Conservation (phyloP, 2,329 filamentous ascomycete species). For the Fusarium compactum region DNA sequence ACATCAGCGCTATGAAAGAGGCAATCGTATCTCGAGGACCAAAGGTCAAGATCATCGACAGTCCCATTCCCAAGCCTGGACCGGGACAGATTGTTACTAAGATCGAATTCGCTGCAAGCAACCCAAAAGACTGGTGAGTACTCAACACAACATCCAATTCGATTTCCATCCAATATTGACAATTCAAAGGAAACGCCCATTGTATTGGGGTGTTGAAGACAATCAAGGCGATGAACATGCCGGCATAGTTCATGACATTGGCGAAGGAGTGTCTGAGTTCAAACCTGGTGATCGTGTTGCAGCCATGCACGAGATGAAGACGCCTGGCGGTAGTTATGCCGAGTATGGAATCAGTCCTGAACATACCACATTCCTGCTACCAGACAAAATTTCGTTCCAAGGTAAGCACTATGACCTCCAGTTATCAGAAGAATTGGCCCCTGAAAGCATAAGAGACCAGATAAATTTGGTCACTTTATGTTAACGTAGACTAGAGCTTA, state of each 20-base stretch:
- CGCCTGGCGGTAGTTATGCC: slow-evolving; percentile 24
- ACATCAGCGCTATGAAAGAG: slow-evolving; percentile 25
- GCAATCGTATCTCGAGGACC: slow-evolving; percentile 22
- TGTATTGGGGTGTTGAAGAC: slow-evolving; percentile 25
- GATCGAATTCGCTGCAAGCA: slow-evolving; percentile 19
- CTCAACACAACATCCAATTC: accelerated
- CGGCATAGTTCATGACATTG: slow-evolving; percentile 14
- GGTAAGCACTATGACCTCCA: neutral
- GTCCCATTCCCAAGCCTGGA: slow-evolving; percentile 3
- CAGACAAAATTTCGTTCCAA: slow-evolving; percentile 9
- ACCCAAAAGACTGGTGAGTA: slow-evolving; percentile 33
- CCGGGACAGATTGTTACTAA: slow-evolving; percentile 26
- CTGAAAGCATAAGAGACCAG: too few species aligned
- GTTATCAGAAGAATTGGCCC: too few species aligned
- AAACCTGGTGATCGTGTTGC: slow-evolving; percentile 29
- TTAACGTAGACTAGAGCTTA: too few species aligned
- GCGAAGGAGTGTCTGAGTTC: slow-evolving; percentile 24
- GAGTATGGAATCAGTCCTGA: slow-evolving; percentile 31
- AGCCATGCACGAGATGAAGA: slow-evolving; percentile 34
- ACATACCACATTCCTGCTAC: slow-evolving; percentile 22
- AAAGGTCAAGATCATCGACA: slow-evolving; percentile 17
- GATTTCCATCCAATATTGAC: neutral
- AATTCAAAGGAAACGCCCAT: slow-evolving; percentile 2
- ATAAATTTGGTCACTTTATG: too few species aligned
- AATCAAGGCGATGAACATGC: slow-evolving; percentile 34